These are phyloP conservation scores for Staphylotrichum tortipilum DNA, from an alignment of 495 filamentous ascomycete species.

Conservation along the genomic window DNA sequence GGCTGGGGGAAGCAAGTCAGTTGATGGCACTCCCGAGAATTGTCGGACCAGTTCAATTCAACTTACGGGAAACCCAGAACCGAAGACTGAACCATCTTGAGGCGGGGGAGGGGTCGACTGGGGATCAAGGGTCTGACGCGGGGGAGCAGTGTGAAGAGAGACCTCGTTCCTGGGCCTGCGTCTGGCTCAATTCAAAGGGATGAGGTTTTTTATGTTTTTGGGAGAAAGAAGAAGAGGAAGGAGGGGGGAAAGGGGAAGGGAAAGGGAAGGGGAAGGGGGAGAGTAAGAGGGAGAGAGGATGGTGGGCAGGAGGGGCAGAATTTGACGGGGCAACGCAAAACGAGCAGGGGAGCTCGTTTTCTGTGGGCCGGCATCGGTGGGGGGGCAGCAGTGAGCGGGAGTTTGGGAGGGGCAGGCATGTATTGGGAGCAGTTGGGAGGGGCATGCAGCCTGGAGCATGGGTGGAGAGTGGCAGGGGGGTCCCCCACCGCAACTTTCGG, in stretches of 20 bases:
- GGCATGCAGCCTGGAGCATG: too few relatives aligned
- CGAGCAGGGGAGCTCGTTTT: too few relatives aligned
- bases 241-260: slow-evolving; percentile 8
- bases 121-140: slow-evolving; percentile 9
- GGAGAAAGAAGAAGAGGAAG: slow-evolving; percentile 10
- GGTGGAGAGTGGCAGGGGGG: too few relatives aligned
- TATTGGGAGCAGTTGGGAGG: too few relatives aligned
- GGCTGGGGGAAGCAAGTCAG: slow-evolving; percentile 30
- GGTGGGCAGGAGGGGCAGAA: slow-evolving; percentile 12
- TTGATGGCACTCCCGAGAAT: slow-evolving; percentile 61
- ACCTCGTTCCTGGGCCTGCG: slow-evolving; percentile 10
- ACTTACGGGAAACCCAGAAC: slow-evolving; percentile 32
- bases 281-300: slow-evolving; percentile 4
- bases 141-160: slow-evolving; percentile 5
- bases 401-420: too few relatives aligned
- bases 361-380: slow-evolving; percentile 20
- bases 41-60: background rate
- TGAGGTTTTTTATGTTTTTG: slow-evolving; percentile 1
- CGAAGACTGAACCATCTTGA: slow-evolving; percentile 70
- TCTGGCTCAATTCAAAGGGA: slow-evolving; percentile 2
- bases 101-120: slow-evolving; percentile 7
- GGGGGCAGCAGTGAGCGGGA: too few relatives aligned
- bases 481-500: slow-evolving; percentile 13
- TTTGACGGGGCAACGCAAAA: slow-evolving; percentile 1
- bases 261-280: slow-evolving; percentile 6